phyloP scores from a whole-genome alignment of 2,329 filamentous ascomycete genomes.

The Penicillium sp. region DNA sequence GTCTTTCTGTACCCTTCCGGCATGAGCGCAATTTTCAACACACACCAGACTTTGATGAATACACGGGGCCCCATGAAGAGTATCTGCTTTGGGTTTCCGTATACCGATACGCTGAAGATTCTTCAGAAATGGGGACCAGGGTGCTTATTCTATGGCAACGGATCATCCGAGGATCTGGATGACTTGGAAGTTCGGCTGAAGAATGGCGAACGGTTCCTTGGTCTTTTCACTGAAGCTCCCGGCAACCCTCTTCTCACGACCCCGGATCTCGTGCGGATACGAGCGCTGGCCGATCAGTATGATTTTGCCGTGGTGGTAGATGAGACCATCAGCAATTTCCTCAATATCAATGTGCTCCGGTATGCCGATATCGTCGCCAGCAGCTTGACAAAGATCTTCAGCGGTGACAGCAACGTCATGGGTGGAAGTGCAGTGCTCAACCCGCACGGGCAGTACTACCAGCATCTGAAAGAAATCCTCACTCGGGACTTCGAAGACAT shows the following conservation, averaged over 20 bases:
- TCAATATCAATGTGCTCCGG: conserved; percentile 90
- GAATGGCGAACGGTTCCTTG: conserved; percentile 72
- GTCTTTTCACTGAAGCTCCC: conserved; percentile 91
- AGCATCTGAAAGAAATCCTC: conserved; percentile 64
- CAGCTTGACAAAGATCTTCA: conserved; percentile 95
- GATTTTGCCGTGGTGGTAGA: conserved; percentile 90
- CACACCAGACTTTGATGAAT: conserved; percentile 70
- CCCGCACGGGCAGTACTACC: conserved; percentile 68
- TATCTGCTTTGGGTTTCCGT: conserved; percentile 94
- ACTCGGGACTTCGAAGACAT: conserved; percentile 74
- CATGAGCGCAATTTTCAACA: conserved; percentile 93
- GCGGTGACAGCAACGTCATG: conserved; percentile 97
- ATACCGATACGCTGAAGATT: conserved; percentile 94
- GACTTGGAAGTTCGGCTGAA: conserved; percentile 72
- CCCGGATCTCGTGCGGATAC: conserved; percentile 80
- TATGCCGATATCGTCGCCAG: conserved; percentile 90
- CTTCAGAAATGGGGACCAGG: conserved; percentile 92
- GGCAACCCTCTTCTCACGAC: conserved; percentile 85
- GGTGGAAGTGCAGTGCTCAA: conserved; percentile 72
- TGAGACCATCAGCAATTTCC: conserved; percentile 94
- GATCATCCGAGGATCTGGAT: conserved; percentile 73
- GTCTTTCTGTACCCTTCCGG: conserved; percentile 85
- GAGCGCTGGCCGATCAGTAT: conserved; percentile 73
- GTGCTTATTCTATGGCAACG: conserved; percentile 81
- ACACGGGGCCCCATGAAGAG: conserved; percentile 67